Base-by-base conservation (phyloP, 768 basidiomycete genomes). In the Kwoniella sp. region DNA sequence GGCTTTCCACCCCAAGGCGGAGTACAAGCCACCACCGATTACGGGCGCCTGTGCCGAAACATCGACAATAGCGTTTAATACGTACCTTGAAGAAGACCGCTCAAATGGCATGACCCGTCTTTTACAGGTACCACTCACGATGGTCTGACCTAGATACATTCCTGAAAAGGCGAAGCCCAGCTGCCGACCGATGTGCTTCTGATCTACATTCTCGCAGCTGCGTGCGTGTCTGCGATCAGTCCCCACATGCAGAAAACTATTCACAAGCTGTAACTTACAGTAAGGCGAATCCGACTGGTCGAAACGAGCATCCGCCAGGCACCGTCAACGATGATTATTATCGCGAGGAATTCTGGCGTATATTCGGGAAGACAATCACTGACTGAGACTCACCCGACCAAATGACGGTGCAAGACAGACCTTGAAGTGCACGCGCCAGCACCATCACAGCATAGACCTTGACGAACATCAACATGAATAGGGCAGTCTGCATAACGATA, bases 1-100 rank as follows among this genome's bases (percentile, higher is more conserved):
- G 8, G 71, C 71, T 34, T 72, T 29, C 71, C 71, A 72, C 0
- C 71, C 71, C 8, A 72, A 22, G 1, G 28, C n/a, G 13, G 69
- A 48, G 54, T 72, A 72, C 15, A 72, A 37, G 1, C 53, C 54
- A 4, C 71, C 71, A 23, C 71, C 71, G 5, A 66, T 48, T 23
- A 58, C 23, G 15, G 63, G 66, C 2, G 52, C 66, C 56, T 38
- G 48, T 30, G 34, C 23, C 26, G 4, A n/a, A n/a, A n/a, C n/a
- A n/a, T n/a, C n/a, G n/a, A n/a, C n/a, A n/a, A n/a, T n/a, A 41
- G 38, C 38, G 38, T 41, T 20, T 9, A 2, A 37, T 26, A 2
- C 60, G 56, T 7, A 61, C 54, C 20, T 50, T 52, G 17, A 56
- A 45, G 7, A 56, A 4, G 8, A 7, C 41, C n/a, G n/a, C n/a